A percentile compares a stretch with the other conserved stretches of the same genome.
Conservation (phyloP, 1,139 yeast genomes). For the Nadsonia commutata region DNA sequence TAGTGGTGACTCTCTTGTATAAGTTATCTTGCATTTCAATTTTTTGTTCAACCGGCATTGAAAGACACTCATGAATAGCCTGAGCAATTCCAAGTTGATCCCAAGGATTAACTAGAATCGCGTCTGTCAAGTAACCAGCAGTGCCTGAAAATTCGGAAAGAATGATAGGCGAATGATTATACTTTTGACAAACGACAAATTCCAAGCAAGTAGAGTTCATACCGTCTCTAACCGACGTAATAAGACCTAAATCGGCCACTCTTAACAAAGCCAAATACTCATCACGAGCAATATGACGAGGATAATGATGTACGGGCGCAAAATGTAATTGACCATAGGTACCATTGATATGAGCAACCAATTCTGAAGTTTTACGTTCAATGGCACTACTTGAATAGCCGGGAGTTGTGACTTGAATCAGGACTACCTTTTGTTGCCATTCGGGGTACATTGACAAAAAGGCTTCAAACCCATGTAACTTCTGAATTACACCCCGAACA, state of each 20-base stretch:
- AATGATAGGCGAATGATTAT: constrained; percentile 58
- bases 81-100: constrained; percentile 87
- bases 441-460: constrained; percentile 83
- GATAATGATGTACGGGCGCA: constrained; percentile 82
- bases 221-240: constrained; percentile 88
- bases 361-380: constrained; percentile 66
- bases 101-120: constrained; percentile 90
- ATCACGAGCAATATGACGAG: constrained; percentile 73
- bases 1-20: constrained; percentile 48
- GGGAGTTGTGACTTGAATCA: constrained; percentile 84
- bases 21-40: constrained; percentile 30
- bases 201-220: constrained; percentile 93
- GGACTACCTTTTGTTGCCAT: constrained; percentile 75
- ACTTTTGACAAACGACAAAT: constrained; percentile 76
- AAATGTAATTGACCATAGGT: constrained; percentile 67
- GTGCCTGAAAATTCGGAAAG: constrained; percentile 91
- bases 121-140: constrained; percentile 63
- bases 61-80: constrained; percentile 59
- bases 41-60: constrained; percentile 16
- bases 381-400: constrained; percentile 33
- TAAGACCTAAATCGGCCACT: constrained; percentile 79
- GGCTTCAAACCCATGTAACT: constrained; percentile 82
- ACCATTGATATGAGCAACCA: constrained; percentile 46
- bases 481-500: constrained; percentile 93
- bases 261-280: constrained; percentile 81